phyloP scores from a whole-genome alignment of 2,329 filamentous ascomycete species.

The Fusarium pilosicola region DNA sequence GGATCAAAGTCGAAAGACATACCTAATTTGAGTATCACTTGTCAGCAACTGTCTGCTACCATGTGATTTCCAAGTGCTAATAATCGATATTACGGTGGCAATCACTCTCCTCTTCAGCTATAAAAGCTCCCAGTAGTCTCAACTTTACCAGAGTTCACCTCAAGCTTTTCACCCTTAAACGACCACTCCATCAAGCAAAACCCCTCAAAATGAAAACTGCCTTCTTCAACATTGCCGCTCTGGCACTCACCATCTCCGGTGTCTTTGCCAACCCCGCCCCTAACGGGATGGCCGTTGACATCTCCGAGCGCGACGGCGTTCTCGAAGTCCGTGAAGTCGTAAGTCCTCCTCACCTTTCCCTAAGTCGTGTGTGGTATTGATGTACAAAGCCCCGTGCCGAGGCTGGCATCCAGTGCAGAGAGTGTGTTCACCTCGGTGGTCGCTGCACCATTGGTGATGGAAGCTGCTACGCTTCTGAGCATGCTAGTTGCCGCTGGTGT shows the following conservation, averaged over 20 bases:
- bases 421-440: background rate
- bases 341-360: background rate
- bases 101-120: background rate
- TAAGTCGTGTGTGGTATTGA: no score
- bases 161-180: background rate
- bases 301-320: background rate
- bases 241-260: background rate
- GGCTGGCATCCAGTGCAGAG: background rate
- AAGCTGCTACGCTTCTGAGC: background rate
- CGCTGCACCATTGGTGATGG: background rate
- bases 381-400: background rate
- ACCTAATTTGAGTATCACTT: background rate
- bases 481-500: background rate
- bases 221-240: background rate
- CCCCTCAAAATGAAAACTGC: background rate
- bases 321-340: background rate
- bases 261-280: background rate
- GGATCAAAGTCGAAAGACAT: background rate
- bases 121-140: background rate
- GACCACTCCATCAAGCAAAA: background rate
- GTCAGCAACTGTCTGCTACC: background rate
- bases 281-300: background rate
- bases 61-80: background rate
- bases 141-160: rapidly evolving
- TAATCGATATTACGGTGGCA: background rate